Evolutionary conservation across 331 rosid genomes (phyloP), one percentile per base, ranked within the genome.

Genomic region (Cucumis variabilis): DNA sequence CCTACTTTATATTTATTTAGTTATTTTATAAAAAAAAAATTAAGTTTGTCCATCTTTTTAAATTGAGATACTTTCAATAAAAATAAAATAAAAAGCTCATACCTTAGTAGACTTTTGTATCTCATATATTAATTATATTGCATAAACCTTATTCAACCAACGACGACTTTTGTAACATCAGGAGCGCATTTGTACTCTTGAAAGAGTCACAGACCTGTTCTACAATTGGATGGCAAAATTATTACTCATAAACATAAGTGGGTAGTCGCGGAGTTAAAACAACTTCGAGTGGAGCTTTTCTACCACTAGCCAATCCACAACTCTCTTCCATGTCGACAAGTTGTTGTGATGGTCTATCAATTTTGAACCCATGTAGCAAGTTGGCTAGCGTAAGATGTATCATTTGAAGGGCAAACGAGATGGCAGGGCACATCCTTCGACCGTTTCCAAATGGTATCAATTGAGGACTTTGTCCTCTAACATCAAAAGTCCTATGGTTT

Each of bases 371-470:
- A 75, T 92, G 96, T 74, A 93, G 30, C 12, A 93, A 53, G 8
- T 55, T 60, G 2, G 93, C 91, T 4, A 92, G 82, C 9, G 87
- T 73, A 7, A 92, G 79, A 69, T 88, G 88, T 46, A 75, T 58
- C 10, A 89, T 77, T 24, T 70, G 93, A 46, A 91, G 87, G 10
- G 74, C 91, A 2, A 89, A 87, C 0, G 89, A 66, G 20, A 89
- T 67, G 30, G 89, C 92, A 0, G 89, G 94, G 79, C 93, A 93
- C 21, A 88, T 77, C 82, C 94, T 93, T 74, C 93, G 83, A 0
- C 96, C 94, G 27, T 90, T 90, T 13, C 93, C 93, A 77, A 92
- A 93, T n/a, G 92, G 92, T 16, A 90, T 78, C 11, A 91, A 19
- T 51, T 90, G 90, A 20, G 66, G 89, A 70, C 37, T 48, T 0